Evolutionary conservation across 192 early-diverging fungal species (phyloP).

Genomic region (Diversispora epigaea): DNA sequence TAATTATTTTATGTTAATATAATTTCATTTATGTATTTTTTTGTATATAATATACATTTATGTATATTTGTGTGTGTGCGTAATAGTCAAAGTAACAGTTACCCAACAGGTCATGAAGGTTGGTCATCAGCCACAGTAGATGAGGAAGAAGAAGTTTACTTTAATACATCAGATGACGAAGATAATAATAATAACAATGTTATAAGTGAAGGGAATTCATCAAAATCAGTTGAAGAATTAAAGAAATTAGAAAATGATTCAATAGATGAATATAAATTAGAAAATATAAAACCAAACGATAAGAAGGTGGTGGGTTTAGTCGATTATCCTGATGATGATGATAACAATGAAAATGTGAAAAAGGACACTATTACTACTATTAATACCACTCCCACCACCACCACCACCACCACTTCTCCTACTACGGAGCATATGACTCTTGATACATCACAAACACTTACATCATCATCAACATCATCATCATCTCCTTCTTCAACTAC

Average conservation of each 20-base stretch:
- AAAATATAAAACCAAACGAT: not conserved
- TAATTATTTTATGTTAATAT: not conserved
- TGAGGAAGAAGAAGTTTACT: constrained; percentile 81
- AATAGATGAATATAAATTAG: not conserved
- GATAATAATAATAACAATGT: constrained; percentile 33
- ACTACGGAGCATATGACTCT: not conserved
- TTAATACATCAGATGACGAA: constrained; percentile 70
- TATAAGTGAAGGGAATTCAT: not conserved
- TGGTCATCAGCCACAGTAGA: constrained; percentile 61
- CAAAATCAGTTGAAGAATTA: not conserved
- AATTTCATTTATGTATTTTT: not conserved
- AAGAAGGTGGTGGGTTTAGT: not conserved
- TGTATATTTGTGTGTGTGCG: too few species aligned
- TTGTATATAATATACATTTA: not conserved
- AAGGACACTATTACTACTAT: not conserved
- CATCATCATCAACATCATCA: not conserved
- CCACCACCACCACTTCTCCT: too few species aligned
- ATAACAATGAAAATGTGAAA: not conserved
- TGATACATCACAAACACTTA: not conserved
- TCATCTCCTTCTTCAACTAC: not conserved
- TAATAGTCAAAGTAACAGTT: not conserved
- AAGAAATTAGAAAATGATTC: not conserved
- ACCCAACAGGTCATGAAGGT: constrained; percentile 33
- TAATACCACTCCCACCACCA: too few species aligned
- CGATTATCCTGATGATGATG: not conserved